Base-by-base conservation (phyloP, 2,329 filamentous ascomycete species). In the Pestalotiopsis sp. region DNA sequence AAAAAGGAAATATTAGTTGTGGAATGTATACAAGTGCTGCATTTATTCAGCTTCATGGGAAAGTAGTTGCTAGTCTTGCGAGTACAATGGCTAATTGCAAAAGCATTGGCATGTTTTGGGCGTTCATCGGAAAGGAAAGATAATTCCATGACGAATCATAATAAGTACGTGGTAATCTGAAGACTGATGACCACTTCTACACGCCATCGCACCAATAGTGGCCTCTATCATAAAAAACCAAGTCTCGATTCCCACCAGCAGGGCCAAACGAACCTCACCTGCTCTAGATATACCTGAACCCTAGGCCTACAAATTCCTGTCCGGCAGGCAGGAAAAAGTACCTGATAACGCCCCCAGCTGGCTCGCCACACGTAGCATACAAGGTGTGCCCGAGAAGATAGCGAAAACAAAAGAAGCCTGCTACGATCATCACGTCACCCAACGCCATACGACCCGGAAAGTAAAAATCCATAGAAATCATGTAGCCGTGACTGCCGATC, bases 51-150 rank as follows among this genome's bases (percentile, higher is more conserved):
- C 45, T 52, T 52, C 41, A 52, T n/a, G 45, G 20, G 45, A 52
- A n/a, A 52, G 45, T 52, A 52, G 7, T 52, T 52, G 45, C 45
- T 52, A n/a, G 45, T 9, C 9, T 9, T 9, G 45, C 45, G 20
- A n/a, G 20, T 52, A 4, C 14, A 52, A 14, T 49, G 41, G 20
- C 14, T 9, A 23, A n/a, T 20, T n/a, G 17, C 17, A 45, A 52
- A 52, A 20, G 45, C 45, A 52, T 52, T 52, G 31, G 31, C 31
- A 36, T 23, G 59, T 55, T 45, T 80, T 75, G 31, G 7, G 31
- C 31, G 31, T 36, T 36, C 7, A 36, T 9, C 31, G 7, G 31
- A 36, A 5, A 36, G 31, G 31, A 36, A 36, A 36, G 6, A 36
- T 36, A 36, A 36, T 36, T 36, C 31, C 31, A 36, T 36, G 31